A percentile compares a stretch with the other conserved stretches of the same genome.
These are phyloP conservation scores for Stemphylium lycopersici DNA, from an alignment of 2,329 filamentous ascomycete species.

Conservation along the genomic window DNA sequence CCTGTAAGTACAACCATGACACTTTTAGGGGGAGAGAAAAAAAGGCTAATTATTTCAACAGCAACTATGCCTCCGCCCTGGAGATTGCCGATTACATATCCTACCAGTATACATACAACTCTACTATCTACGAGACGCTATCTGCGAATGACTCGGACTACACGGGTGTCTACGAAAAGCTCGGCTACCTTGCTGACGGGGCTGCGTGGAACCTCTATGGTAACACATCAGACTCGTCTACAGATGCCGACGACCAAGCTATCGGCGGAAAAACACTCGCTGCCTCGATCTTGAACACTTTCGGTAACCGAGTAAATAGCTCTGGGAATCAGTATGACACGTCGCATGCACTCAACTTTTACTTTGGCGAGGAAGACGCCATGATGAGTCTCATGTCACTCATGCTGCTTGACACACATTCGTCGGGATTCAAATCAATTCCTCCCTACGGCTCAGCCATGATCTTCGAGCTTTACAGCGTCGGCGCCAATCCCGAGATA, in stretches of 20 bases:
- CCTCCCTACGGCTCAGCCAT: constrained; percentile 43
- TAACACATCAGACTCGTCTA: constrained; percentile 47
- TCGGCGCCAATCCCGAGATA: constrained; percentile 45
- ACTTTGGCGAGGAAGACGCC: constrained; percentile 44
- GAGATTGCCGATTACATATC: constrained; percentile 63
- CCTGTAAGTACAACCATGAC: not conserved
- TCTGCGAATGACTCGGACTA: constrained; percentile 32
- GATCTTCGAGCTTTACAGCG: constrained; percentile 54
- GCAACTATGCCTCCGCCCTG: constrained; percentile 60
- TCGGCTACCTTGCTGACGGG: constrained; percentile 56
- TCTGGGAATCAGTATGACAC: constrained; percentile 6
- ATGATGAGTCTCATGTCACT: constrained; percentile 42
- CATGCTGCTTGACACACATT: constrained; percentile 27
- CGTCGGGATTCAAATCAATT: constrained; percentile 30
- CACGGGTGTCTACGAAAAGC: constrained; percentile 28
- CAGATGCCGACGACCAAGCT: constrained; percentile 29
- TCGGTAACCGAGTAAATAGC: constrained; percentile 27
- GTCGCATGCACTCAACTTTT: constrained; percentile 53
- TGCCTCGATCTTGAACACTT: constrained; percentile 30
- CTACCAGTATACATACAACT: constrained; percentile 61
- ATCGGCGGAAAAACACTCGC: constrained; percentile 43
- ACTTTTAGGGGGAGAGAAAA: not conserved
- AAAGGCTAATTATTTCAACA: constrained; percentile 23
- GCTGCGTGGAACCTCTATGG: constrained; percentile 53
- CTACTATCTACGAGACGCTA: constrained; percentile 46